Evolutionary conservation across 352 stramenopile genomes (phyloP).

Genomic region (Phytophthora pistaciae): DNA sequence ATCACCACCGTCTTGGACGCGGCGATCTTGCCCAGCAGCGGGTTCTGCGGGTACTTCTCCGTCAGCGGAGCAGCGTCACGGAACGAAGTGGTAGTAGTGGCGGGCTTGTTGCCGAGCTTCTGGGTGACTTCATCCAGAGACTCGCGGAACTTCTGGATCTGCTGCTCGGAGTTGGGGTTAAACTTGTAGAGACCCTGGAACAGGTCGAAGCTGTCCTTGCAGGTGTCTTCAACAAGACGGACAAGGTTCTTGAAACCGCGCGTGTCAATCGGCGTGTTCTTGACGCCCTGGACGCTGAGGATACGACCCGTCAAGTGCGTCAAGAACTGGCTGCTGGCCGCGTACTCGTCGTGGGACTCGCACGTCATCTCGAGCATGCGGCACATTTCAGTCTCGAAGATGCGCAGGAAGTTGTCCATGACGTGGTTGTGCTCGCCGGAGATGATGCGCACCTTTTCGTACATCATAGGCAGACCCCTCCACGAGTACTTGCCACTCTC

Average conservation of each 20-base stretch:
- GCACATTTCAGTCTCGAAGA: constrained; percentile 97
- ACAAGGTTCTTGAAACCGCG: constrained; percentile 98
- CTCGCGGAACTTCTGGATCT: constrained; percentile 83
- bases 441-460: constrained; percentile 92
- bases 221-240: constrained; percentile 96
- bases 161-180: constrained; percentile 92
- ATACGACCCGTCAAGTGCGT: constrained; percentile 98
- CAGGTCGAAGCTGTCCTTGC: constrained; percentile 98
- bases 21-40: constrained; percentile 88
- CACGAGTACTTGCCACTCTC: constrained; percentile 96
- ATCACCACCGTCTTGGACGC: constrained; percentile 95
- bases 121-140: constrained; percentile 65
- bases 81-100: not conserved
- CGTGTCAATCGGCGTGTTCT: constrained; percentile 95
- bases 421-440: constrained; percentile 59
- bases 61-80: constrained; percentile 34
- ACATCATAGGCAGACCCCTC: constrained; percentile 96
- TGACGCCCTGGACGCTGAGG: constrained; percentile 89
- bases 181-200: constrained; percentile 99
- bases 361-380: constrained; percentile 97
- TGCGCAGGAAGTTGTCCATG: constrained; percentile 94
- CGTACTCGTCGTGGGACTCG: constrained; percentile 96
- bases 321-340: constrained; percentile 98
- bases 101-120: constrained; percentile 39
- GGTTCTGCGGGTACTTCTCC: constrained; percentile 75